Conservation (phyloP, 2,329 filamentous ascomycete species). For the Myriosclerotinia scirpicola region DNA sequence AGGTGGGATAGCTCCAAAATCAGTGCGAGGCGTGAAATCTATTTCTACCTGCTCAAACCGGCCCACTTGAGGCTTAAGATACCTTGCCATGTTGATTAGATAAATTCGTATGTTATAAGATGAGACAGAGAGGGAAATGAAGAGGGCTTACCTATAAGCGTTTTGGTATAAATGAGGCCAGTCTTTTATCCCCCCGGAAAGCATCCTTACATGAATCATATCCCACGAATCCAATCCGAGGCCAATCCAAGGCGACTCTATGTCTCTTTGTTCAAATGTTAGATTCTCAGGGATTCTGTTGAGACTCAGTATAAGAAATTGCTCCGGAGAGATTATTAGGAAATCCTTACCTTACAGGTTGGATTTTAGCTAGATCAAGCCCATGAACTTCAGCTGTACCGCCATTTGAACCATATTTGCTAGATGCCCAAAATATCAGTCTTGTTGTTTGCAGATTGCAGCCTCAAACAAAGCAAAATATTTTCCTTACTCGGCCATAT, state of each 20-base stretch:
- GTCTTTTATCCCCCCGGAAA: constrained; percentile 72
- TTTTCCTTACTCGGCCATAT: constrained; percentile 70
- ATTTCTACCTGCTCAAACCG: constrained; percentile 87
- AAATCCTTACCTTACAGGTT: constrained; percentile 53
- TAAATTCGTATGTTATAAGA: background rate
- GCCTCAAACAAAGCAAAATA: constrained; percentile 3
- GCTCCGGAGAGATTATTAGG: background rate
- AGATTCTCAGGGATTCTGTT: constrained; percentile 69
- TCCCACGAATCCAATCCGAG: constrained; percentile 52
- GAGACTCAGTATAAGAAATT: background rate
- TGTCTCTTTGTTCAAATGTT: constrained; percentile 69
- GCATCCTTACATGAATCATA: constrained; percentile 78
- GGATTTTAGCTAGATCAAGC: constrained; percentile 61
- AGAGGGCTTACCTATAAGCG: constrained; percentile 57
- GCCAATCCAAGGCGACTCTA: constrained; percentile 70
- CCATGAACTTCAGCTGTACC: constrained; percentile 53
- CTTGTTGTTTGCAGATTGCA: background rate
- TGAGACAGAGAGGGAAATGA: background rate
- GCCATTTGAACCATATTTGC: constrained; percentile 21
- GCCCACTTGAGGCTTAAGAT: constrained; percentile 69
- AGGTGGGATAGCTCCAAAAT: constrained; percentile 60
- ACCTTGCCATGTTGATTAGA: constrained; percentile 49
- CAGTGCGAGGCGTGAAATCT: constrained; percentile 73
- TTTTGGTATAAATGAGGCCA: constrained; percentile 76
- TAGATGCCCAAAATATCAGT: constrained; percentile 22